Percentiles rank a stretch among this genome's conserved stretches.
These are phyloP conservation scores for Ophiostoma tasmaniense DNA, from an alignment of 2,329 filamentous ascomycete genomes.

Conservation along the genomic window DNA sequence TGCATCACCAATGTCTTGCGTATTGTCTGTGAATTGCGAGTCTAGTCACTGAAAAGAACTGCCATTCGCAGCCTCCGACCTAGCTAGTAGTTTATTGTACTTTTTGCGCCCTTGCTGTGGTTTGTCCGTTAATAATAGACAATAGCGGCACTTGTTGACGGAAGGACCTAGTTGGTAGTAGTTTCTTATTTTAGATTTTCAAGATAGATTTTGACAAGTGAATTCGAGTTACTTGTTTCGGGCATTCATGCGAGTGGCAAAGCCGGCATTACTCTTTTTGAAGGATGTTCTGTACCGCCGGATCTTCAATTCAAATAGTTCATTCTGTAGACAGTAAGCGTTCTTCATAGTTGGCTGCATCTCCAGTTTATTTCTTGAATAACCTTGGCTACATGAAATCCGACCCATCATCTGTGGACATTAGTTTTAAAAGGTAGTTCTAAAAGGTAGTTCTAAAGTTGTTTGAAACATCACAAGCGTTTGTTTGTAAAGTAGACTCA, in stretches of 20 bases:
- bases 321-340: background rate
- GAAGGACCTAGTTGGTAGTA: background rate
- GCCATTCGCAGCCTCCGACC: background rate
- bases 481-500: background rate
- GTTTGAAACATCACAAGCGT: too few species aligned
- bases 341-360: background rate
- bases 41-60: background rate
- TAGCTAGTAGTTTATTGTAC: background rate
- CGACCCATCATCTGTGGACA: background rate
- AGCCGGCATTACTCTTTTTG: background rate
- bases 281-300: too few species aligned
- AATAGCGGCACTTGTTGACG: background rate
- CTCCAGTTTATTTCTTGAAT: background rate
- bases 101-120: background rate
- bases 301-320: background rate
- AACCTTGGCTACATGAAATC: background rate
- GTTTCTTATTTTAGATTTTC: background rate
- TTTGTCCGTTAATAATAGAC: background rate
- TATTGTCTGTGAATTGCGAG: too few species aligned
- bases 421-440: too few species aligned
- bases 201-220: background rate
- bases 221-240: background rate
- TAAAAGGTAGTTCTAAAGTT: too few species aligned
- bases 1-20: too few species aligned
- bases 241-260: background rate